Evolutionary conservation across 257 asterid species (phyloP).

Genomic region (Rauvolfia tetraphylla): DNA sequence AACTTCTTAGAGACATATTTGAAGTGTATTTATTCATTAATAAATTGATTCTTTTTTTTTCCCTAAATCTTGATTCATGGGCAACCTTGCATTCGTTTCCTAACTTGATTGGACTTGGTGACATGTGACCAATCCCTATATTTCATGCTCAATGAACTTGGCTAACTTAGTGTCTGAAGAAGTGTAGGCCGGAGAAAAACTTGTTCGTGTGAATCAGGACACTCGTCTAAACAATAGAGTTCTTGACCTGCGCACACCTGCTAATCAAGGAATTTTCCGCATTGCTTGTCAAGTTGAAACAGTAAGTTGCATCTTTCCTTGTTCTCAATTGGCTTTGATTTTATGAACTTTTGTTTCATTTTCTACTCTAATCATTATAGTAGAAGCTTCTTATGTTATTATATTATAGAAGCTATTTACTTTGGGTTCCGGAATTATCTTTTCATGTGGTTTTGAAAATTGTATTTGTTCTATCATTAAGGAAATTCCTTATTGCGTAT

Average conservation of each 20-base stretch:
- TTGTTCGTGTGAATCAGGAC: slow-evolving; percentile 91
- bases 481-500: not conserved
- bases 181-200: slow-evolving; percentile 73
- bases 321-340: not conserved
- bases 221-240: slow-evolving; percentile 79
- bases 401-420: not conserved
- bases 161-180: slow-evolving; percentile 7
- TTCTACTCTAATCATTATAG: not conserved
- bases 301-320: slow-evolving; percentile 31
- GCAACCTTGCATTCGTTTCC: not conserved
- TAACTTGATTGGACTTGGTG: not conserved
- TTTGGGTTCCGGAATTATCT: not conserved
- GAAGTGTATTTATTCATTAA: not conserved
- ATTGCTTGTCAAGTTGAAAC: slow-evolving; percentile 68
- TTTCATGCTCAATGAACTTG: not conserved
- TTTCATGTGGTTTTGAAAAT: not conserved
- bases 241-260: slow-evolving; percentile 82
- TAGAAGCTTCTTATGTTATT: not conserved
- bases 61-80: not conserved
- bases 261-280: slow-evolving; percentile 84
- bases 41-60: not conserved
- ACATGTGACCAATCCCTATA: not conserved
- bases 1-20: not conserved
- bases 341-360: not conserved
- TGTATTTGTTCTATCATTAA: not conserved